Evolutionary conservation across 495 filamentous ascomycete genomes (phyloP).

Genomic region (Thozetella sp.): DNA sequence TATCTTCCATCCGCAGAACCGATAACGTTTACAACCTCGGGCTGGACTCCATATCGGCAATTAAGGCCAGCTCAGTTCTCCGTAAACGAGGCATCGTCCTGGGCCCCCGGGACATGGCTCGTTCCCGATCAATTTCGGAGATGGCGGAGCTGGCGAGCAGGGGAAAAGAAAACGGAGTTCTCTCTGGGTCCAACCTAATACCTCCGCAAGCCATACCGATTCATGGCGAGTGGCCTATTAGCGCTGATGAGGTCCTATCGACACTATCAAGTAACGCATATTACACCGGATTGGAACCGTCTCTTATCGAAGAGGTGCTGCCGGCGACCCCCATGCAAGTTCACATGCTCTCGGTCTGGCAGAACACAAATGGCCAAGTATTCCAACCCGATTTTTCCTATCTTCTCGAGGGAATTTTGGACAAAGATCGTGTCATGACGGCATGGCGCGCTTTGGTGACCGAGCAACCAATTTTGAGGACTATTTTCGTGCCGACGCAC

Average conservation of each 20-base stretch:
- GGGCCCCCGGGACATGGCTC: constrained; percentile 66
- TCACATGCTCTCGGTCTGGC: constrained; percentile 71
- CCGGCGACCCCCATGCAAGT: constrained; percentile 73
- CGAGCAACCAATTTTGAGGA: constrained; percentile 62
- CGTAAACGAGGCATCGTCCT: constrained; percentile 59
- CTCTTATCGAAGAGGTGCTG: constrained; percentile 53
- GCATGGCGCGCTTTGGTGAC: constrained; percentile 61
- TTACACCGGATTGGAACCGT: constrained; percentile 24
- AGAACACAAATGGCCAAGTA: constrained; percentile 57
- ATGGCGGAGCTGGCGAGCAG: constrained; percentile 34
- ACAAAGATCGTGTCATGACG: constrained; percentile 28
- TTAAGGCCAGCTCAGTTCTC: constrained; percentile 69
- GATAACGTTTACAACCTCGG: constrained; percentile 83
- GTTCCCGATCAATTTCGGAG: constrained; percentile 59
- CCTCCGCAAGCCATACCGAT: too few species aligned
- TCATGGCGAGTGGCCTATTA: background rate
- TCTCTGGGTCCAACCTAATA: too few species aligned
- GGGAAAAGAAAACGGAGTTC: too few species aligned
- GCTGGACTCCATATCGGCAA: constrained; percentile 87
- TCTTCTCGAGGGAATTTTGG: constrained; percentile 30
- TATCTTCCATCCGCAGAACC: constrained; percentile 59
- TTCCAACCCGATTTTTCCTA: constrained; percentile 70
- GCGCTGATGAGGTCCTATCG: background rate
- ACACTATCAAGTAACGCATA: background rate
- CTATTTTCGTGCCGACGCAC: constrained; percentile 54